Evolutionary conservation across 1,139 yeast species (phyloP), one percentile per base, ranked within the genome.

Genomic region (Sugiyamaella japonica): DNA sequence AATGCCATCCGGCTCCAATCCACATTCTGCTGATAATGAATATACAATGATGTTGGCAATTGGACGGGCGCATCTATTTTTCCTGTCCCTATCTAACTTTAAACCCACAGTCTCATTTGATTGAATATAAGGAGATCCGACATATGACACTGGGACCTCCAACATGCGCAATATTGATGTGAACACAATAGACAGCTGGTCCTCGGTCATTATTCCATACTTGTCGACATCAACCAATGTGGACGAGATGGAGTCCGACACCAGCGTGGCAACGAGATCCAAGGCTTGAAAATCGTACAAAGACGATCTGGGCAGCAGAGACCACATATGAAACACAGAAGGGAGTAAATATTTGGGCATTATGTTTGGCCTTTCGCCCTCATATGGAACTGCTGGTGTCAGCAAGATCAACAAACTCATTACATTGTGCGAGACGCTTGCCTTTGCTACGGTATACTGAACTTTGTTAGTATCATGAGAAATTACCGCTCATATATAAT

Each of bases 291-390:
- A 76, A 60, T 89, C 96, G 49, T 84, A 79, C 10, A 81, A 80
- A 2, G 82, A 75, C 12, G 82, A 78, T 45, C 82, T 78, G 47
- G 80, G 76, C 12, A 83, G 76, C 39, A 85, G 79, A 3, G 78
- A 67, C 97, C 97, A 90, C 54, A 89, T 71, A 62, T 87, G 83
- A 63, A 88, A 89, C 15, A 89, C 68, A 1, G 90, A 73, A 0
- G 91, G 83, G 42, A 73, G 55, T 54, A 68, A 53, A 16, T 60
- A 57, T 20, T 59, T 61, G 7, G 68, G 69, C 48, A 59, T 58
- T 23, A 58, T 39, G 10, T 56, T 56, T 4, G 59, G 59, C 5
- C 48, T 41, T 13, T 46, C 53, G 13, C 54, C 59, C 3, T 52
- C 46, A 17, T 42, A 46, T 45, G 63, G 66, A 6, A 64, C 62